Evolutionary conservation across 345 rosid genomes (phyloP).

Genomic region (Gossypium anomalum): DNA sequence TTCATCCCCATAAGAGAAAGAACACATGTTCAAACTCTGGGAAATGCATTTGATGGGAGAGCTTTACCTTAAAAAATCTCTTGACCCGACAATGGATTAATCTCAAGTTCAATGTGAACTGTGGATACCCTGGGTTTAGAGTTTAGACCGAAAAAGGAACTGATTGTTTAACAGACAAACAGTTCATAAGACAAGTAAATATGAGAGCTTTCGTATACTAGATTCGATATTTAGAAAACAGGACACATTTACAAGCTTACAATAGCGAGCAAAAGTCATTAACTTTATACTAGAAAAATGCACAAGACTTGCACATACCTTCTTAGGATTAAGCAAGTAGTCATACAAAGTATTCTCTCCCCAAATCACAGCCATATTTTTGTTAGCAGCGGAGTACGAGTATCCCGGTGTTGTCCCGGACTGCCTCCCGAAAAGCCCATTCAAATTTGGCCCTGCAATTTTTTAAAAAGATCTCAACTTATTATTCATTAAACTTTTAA

Average conservation of each 20-base stretch:
- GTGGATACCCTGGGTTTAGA: background rate
- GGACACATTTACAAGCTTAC: background rate
- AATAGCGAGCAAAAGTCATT: background rate
- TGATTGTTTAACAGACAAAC: background rate
- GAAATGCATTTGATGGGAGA: background rate
- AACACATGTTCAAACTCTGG: background rate
- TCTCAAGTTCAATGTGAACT: background rate
- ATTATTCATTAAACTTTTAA: background rate
- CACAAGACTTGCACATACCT: slow-evolving; percentile 34
- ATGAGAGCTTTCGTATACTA: background rate
- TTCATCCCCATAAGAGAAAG: background rate
- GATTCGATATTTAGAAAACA: background rate
- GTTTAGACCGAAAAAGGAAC: background rate
- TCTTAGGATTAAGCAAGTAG: slow-evolving; percentile 82
- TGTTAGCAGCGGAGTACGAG: slow-evolving; percentile 84
- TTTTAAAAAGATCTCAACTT: background rate
- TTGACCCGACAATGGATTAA: too few species aligned
- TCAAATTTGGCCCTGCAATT: slow-evolving; percentile 75
- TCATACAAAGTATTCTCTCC: slow-evolving; percentile 70
- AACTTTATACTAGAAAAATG: background rate
- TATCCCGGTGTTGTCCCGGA: slow-evolving; percentile 82
- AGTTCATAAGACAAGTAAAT: background rate
- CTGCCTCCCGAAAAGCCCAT: slow-evolving; percentile 83
- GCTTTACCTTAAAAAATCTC: background rate
- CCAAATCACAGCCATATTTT: slow-evolving; percentile 78